phyloP scores from a whole-genome alignment of 176 grass and related monocot genomes.

The Tillandsia leiboldiana region DNA sequence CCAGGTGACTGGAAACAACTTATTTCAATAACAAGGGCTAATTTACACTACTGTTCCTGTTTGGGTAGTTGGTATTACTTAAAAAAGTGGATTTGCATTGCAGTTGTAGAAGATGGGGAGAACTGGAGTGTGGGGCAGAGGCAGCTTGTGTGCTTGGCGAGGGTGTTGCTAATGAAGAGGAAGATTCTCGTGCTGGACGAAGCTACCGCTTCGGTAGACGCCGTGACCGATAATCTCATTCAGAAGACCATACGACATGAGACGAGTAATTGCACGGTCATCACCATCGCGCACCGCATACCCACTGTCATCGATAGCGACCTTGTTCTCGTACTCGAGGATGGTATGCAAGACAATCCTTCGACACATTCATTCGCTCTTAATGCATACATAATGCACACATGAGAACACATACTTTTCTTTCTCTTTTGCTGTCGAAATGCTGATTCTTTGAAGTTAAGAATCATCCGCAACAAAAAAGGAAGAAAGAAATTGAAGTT shows the following conservation, averaged over 20 bases:
- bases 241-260: slow-evolving; percentile 80
- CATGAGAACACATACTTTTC: no score
- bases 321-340: slow-evolving; percentile 69
- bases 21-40: not conserved
- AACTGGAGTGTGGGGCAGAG: slow-evolving; percentile 88
- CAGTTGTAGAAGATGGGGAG: slow-evolving; percentile 76
- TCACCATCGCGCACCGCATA: slow-evolving; percentile 79
- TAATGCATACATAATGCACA: no score
- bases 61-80: not conserved
- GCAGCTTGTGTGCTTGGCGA: slow-evolving; percentile 79
- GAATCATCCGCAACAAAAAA: no score
- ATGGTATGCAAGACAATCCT: slow-evolving; percentile 43
- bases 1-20: slow-evolving; percentile 36
- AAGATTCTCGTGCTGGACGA: slow-evolving; percentile 90
- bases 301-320: slow-evolving; percentile 83
- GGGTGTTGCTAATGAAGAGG: slow-evolving; percentile 64
- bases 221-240: slow-evolving; percentile 76
- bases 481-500: not conserved
- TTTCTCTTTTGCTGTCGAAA: not conserved
- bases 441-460: not conserved
- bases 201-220: slow-evolving; percentile 88
- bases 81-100: not conserved
- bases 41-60: not conserved
- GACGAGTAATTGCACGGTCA: slow-evolving; percentile 53
- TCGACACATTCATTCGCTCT: not conserved